phyloP scores from a whole-genome alignment of 2,329 filamentous ascomycete genomes.

The Scedosporium apiospermum region DNA sequence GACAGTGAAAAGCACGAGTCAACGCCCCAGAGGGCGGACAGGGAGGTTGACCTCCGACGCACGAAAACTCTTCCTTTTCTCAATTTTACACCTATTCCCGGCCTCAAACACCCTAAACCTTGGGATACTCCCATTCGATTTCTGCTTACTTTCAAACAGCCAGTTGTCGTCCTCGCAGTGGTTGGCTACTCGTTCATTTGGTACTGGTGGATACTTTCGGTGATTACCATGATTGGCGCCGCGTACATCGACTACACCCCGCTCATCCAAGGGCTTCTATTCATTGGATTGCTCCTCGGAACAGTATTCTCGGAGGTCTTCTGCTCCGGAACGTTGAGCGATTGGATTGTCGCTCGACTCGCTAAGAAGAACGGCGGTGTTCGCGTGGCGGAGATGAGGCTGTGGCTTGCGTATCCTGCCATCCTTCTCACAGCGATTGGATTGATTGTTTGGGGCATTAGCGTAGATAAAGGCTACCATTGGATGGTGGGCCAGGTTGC shows the following conservation, averaged over 20 bases:
- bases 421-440: slow-evolving; percentile 36
- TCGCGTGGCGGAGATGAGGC: slow-evolving; percentile 41
- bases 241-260: slow-evolving; percentile 39
- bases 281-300: slow-evolving; percentile 43
- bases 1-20: slow-evolving; percentile 10
- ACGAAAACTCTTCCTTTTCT: slow-evolving; percentile 34
- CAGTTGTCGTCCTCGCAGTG: slow-evolving; percentile 33
- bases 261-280: slow-evolving; percentile 42
- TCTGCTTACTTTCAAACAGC: slow-evolving; percentile 33
- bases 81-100: slow-evolving; percentile 35
- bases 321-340: slow-evolving; percentile 42
- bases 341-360: slow-evolving; percentile 36
- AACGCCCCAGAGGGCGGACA: slow-evolving; percentile 5
- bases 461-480: slow-evolving; percentile 40
- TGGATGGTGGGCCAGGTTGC: slow-evolving; percentile 48
- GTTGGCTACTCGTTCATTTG: slow-evolving; percentile 41
- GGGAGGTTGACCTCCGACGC: slow-evolving; percentile 17
- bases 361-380: slow-evolving; percentile 31
- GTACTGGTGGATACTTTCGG: slow-evolving; percentile 48
- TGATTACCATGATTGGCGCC: slow-evolving; percentile 42
- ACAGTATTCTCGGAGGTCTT: slow-evolving; percentile 40
- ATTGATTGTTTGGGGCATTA: slow-evolving; percentile 44
- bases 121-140: slow-evolving; percentile 37
- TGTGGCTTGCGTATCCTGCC: slow-evolving; percentile 47
- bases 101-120: slow-evolving; percentile 38